A percentile compares a stretch with the other conserved stretches of the same genome.
phyloP scores from a whole-genome alignment of 2,329 filamentous ascomycete genomes.

The Chaetomium globosum region DNA sequence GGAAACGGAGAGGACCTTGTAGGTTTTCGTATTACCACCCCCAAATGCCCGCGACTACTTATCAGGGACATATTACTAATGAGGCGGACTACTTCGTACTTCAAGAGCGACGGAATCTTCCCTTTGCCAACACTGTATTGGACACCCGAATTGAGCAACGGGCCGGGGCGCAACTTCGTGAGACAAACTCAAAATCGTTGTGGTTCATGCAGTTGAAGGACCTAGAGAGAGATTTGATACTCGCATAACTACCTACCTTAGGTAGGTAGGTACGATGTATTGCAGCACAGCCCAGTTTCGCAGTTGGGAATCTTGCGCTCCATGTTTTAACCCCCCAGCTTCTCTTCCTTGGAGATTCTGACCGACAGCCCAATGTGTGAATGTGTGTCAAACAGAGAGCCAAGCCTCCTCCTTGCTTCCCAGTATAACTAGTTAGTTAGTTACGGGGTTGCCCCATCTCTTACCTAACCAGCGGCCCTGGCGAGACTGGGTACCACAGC shows the following conservation, averaged over 20 bases:
- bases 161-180: slow-evolving; percentile 7
- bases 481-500: slow-evolving; percentile 18
- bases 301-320: no score
- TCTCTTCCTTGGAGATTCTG: no score
- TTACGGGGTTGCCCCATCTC: not conserved
- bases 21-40: not conserved
- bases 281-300: no score
- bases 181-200: not conserved
- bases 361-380: slow-evolving; percentile 5
- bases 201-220: no score
- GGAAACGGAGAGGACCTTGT: not conserved
- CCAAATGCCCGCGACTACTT: not conserved
- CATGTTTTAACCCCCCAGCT: no score
- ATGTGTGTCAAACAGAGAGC: slow-evolving; percentile 6
- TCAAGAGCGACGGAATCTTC: not conserved
- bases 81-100: not conserved
- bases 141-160: not conserved
- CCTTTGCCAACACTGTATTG: not conserved
- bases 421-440: no score
- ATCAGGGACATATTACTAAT: not conserved
- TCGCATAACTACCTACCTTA: no score
- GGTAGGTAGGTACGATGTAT: no score
- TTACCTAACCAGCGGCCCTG: slow-evolving; percentile 6
- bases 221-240: no score
- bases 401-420: slow-evolving; percentile 4